Percentiles rank a stretch among this genome's conserved stretches.
phyloP scores from a whole-genome alignment of 2,329 filamentous ascomycete genomes.

The Botrytis paeoniae region DNA sequence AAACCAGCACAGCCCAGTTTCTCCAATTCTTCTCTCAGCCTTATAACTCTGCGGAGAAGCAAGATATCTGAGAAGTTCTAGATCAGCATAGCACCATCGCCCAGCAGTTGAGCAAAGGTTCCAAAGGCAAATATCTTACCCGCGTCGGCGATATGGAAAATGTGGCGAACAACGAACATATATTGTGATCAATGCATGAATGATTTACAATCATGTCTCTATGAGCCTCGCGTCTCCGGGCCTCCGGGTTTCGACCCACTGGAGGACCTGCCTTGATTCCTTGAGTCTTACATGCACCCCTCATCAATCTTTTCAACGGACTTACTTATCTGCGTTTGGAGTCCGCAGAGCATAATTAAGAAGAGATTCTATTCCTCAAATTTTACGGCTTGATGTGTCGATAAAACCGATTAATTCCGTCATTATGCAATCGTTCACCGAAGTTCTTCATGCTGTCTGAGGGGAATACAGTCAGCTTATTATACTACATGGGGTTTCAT shows the following conservation, averaged over 20 bases:
- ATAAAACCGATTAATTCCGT: neutral
- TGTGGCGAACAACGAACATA: neutral
- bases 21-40: neutral
- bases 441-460: too few relatives aligned
- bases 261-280: neutral
- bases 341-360: neutral
- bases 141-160: neutral
- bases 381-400: neutral
- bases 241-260: neutral
- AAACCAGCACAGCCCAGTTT: neutral
- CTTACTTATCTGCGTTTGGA: neutral
- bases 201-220: neutral
- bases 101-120: neutral
- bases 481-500: neutral
- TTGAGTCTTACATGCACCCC: neutral
- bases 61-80: neutral
- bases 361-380: neutral
- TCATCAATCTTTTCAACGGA: neutral
- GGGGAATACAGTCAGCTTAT: neutral
- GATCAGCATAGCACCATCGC: neutral
- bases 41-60: neutral
- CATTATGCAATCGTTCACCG: neutral
- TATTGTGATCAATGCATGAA: neutral
- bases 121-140: neutral
- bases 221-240: neutral